Conservation (phyloP, 2,329 filamentous ascomycete species). For the Cercospora brassicicola region DNA sequence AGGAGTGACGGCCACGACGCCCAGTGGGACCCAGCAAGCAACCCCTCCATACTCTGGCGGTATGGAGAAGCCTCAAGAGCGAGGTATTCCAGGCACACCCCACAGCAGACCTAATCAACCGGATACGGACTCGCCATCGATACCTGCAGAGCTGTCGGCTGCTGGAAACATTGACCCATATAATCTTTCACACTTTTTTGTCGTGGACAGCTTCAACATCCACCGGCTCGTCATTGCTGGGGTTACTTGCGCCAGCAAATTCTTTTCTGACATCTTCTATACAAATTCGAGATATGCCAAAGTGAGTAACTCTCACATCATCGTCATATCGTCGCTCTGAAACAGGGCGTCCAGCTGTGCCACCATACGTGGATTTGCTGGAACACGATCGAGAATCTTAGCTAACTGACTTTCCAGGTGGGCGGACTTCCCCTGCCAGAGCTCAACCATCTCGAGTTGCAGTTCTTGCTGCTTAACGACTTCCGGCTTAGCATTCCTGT, state of each 20-base stretch:
- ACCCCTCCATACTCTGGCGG: slow-evolving; percentile 54
- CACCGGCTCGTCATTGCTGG: slow-evolving; percentile 94
- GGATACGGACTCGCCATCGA: slow-evolving; percentile 33
- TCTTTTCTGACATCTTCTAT: slow-evolving; percentile 98
- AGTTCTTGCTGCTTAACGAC: slow-evolving; percentile 93
- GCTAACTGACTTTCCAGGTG: slow-evolving; percentile 53
- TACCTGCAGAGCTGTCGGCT: slow-evolving; percentile 40
- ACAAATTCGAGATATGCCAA: slow-evolving; percentile 99
- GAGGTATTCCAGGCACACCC: slow-evolving; percentile 40
- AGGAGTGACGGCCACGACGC: slow-evolving; percentile 32
- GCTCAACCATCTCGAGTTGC: slow-evolving; percentile 91
- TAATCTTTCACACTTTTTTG: slow-evolving; percentile 72
- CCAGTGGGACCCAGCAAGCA: slow-evolving; percentile 44
- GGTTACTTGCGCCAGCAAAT: slow-evolving; percentile 97
- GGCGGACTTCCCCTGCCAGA: slow-evolving; percentile 88
- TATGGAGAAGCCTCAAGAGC: slow-evolving; percentile 39
- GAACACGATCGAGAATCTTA: too few species aligned
- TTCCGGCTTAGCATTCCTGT: slow-evolving; percentile 90
- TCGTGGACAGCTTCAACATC: slow-evolving; percentile 98
- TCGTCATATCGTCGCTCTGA: too few species aligned
- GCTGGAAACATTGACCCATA: slow-evolving; percentile 45
- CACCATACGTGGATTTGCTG: too few species aligned
- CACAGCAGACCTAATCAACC: slow-evolving; percentile 39
- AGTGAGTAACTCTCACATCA: too few species aligned
- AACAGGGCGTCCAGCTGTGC: too few species aligned